These are phyloP conservation scores for Orbilia quercus DNA, from an alignment of 2,329 filamentous ascomycete species.

Conservation along the genomic window DNA sequence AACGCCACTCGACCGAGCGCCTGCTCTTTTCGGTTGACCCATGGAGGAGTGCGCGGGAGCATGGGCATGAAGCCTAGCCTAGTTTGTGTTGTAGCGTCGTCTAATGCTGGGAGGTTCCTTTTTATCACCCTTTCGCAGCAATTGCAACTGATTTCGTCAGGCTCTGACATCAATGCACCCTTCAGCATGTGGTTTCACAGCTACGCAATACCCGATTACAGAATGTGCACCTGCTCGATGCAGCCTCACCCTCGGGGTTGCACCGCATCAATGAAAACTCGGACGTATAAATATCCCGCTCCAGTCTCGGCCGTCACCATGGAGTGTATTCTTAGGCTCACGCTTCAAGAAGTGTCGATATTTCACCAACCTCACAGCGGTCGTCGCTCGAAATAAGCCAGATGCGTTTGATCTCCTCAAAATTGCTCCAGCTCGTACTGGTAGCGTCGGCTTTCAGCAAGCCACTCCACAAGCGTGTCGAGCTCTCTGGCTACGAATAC, in stretches of 20 bases:
- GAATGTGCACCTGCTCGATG: not conserved
- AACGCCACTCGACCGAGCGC: not conserved
- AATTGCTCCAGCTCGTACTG: constrained; percentile 37
- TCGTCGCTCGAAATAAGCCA: not conserved
- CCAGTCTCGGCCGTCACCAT: not conserved
- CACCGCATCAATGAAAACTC: not conserved
- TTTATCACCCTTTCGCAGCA: not conserved
- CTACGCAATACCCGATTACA: not conserved
- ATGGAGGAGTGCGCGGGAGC: not conserved
- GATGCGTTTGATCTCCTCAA: constrained; percentile 22
- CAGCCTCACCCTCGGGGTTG: not conserved
- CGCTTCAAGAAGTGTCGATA: not conserved
- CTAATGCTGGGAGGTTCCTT: not conserved
- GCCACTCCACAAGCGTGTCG: constrained; percentile 37
- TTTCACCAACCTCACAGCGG: not conserved
- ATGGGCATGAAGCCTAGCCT: not conserved
- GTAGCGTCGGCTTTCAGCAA: constrained; percentile 14
- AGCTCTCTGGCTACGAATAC: constrained; percentile 70
- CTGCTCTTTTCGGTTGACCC: not conserved
- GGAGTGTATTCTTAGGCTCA: not conserved
- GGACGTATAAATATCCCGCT: not conserved
- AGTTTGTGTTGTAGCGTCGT: not conserved
- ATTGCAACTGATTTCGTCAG: not conserved
- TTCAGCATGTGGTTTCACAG: not conserved
- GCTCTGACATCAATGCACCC: not conserved